phyloP scores from a whole-genome alignment of 164 flowering plant genomes.

The Nymphaea colorata region DNA sequence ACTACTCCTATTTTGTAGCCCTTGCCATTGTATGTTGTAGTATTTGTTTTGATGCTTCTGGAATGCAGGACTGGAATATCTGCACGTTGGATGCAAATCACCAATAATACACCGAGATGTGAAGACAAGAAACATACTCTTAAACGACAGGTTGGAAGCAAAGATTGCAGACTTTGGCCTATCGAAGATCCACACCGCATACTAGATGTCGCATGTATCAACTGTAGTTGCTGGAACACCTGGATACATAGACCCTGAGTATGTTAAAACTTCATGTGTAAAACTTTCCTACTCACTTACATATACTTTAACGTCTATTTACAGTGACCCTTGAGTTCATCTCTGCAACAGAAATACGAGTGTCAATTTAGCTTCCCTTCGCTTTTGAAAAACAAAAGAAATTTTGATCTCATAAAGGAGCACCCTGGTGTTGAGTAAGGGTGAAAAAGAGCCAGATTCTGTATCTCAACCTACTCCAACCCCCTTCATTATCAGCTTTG shows the following conservation, averaged over 20 bases:
- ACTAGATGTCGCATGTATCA: background rate
- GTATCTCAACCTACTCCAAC: too few relatives aligned
- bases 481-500: too few relatives aligned
- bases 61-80: background rate
- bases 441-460: too few relatives aligned
- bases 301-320: too few relatives aligned
- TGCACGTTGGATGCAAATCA: slow-evolving; percentile 1
- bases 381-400: too few relatives aligned
- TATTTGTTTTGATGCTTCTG: background rate
- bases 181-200: background rate
- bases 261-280: background rate
- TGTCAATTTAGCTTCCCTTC: too few relatives aligned
- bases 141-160: background rate
- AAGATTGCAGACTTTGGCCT: slow-evolving; percentile 2
- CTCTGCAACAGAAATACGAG: too few relatives aligned
- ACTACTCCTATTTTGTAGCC: background rate
- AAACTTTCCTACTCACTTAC: too few relatives aligned
- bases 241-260: slow-evolving; percentile 1
- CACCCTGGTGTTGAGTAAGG: too few relatives aligned
- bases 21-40: too few relatives aligned
- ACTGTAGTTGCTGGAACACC: background rate
- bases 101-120: background rate
- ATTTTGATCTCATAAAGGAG: too few relatives aligned
- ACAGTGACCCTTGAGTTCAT: too few relatives aligned
- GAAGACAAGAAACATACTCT: background rate